Base-by-base conservation (phyloP, 768 basidiomycete genomes). In the Hydnum rufescens region DNA sequence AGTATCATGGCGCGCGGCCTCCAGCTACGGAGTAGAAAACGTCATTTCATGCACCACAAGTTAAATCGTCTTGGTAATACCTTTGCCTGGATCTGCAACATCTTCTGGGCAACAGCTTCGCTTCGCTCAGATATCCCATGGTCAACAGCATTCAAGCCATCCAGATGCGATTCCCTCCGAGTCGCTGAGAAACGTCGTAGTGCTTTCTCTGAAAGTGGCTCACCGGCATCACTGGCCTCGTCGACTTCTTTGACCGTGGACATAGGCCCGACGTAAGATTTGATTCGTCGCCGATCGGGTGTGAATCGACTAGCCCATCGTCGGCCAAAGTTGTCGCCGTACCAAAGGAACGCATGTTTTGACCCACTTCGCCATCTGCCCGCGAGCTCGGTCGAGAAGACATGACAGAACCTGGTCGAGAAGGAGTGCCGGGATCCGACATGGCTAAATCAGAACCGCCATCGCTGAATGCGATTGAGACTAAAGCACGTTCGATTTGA, bases 31-130 rank as follows among this genome's bases (percentile, higher is more conserved):
- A 18, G 18, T n/a, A 30, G 16, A 13, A 47, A 8, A 31, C 4
- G 32, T 56, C 44, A 59, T 32, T 6, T 26, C 22, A 54, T 42
- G n/a, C n/a, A n/a, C n/a, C n/a, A n/a, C n/a, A n/a, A n/a, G n/a
- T n/a, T n/a, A n/a, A n/a, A n/a, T n/a, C n/a, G n/a, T n/a, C n/a
- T n/a, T n/a, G 30, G 25, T 64, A 70, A 52, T 42, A 88, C 89
- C 76, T 92, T 93, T 57, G 83, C 78, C 66, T 93, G 88, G 54
- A 95, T 92, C 64, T 82, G 77, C 47, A 82, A 61, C 44, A 95
- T 83, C 64, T 89, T 87, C 63, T 83, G 77, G 25, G 85, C 81
- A 52, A 95, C 90, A 61, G 75, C 78, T 59, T 92, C 89, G 57
- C 82, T 88, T 63, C 80, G 79, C 61, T 79, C 73, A 57, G 76